Conservation (phyloP, 768 basidiomycete species). For the Mycena floridula region DNA sequence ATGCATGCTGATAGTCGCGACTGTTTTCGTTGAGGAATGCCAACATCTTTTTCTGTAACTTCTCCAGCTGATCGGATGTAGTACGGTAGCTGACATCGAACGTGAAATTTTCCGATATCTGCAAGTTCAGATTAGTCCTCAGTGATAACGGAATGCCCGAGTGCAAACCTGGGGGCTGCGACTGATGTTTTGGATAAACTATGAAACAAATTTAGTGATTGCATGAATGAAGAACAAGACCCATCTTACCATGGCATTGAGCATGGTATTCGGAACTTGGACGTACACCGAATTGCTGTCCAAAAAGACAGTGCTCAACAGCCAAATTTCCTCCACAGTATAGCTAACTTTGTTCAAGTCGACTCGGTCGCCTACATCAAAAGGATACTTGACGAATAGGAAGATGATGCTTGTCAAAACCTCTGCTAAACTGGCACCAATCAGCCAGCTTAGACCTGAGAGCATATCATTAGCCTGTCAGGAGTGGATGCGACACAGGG, state of each 20-base stretch:
- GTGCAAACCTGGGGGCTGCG: conserved; percentile 56
- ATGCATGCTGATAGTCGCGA: conserved; percentile 69
- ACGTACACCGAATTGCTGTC: conserved; percentile 53
- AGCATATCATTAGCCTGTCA: conserved; percentile 7
- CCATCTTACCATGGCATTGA: conserved; percentile 44
- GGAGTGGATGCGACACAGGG: conserved; percentile 5
- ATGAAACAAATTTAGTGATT: conserved; percentile 4
- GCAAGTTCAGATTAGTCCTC: conserved; percentile 4
- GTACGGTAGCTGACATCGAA: conserved; percentile 80
- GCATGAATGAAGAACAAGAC: not conserved
- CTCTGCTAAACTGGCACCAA: conserved; percentile 75
- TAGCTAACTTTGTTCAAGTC: conserved; percentile 46
- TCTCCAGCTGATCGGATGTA: conserved; percentile 76
- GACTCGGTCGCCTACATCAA: conserved; percentile 78
- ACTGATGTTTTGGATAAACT: conserved; percentile 70
- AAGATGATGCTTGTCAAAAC: conserved; percentile 85
- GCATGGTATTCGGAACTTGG: conserved; percentile 64
- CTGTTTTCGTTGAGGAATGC: conserved; percentile 63
- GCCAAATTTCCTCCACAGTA: conserved; percentile 83
- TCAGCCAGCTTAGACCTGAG: conserved; percentile 79
- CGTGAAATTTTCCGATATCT: conserved; percentile 75
- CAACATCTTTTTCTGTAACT: conserved; percentile 73
- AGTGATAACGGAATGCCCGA: not conserved
- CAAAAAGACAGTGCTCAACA: conserved; percentile 72
- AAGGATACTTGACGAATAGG: conserved; percentile 83